These are phyloP conservation scores for Massospora cicadina DNA, from an alignment of 371 early-diverging fungal species.

Conservation along the genomic window DNA sequence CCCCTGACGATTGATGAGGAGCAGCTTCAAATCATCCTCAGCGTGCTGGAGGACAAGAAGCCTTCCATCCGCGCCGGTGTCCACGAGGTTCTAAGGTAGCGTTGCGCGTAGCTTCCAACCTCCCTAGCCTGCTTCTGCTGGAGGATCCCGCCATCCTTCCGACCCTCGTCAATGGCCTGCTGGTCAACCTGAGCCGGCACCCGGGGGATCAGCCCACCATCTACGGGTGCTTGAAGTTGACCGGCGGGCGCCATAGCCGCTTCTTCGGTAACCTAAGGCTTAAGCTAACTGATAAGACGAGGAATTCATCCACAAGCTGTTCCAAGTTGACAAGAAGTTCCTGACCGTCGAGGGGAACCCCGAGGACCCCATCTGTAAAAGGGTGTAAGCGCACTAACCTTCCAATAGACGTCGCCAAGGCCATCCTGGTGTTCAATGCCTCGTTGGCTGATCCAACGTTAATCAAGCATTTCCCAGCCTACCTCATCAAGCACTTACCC, in stretches of 20 bases:
- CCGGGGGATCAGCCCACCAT: conserved; percentile 47
- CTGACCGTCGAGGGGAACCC: conserved; percentile 45
- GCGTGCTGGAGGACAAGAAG: conserved; percentile 59
- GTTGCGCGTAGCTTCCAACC: background rate
- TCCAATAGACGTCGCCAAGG: conserved; percentile 35
- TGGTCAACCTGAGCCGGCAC: conserved; percentile 35
- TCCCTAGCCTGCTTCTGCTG: conserved; percentile 27
- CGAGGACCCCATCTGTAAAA: conserved; percentile 37
- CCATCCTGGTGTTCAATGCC: conserved; percentile 54
- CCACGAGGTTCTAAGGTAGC: conserved; percentile 42
- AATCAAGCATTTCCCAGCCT: conserved; percentile 35
- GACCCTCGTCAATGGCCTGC: conserved; percentile 29
- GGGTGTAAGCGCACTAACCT: background rate
- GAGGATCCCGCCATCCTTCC: conserved; percentile 18
- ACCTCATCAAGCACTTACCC: conserved; percentile 44
- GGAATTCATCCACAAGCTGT: conserved; percentile 27
- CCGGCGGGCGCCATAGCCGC: conserved; percentile 40
- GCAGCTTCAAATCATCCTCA: conserved; percentile 48
- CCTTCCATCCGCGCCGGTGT: conserved; percentile 39
- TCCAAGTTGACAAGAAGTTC: conserved; percentile 41
- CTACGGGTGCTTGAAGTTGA: conserved; percentile 33
- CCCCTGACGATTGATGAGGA: conserved; percentile 46
- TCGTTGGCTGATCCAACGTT: conserved; percentile 26
- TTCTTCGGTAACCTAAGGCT: conserved; percentile 25
- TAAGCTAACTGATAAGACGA: conserved; percentile 10